Evolutionary conservation across 2,329 filamentous ascomycete genomes (phyloP), one percentile per base, ranked within the genome.

Genomic region (Ophiostoma piceae): DNA sequence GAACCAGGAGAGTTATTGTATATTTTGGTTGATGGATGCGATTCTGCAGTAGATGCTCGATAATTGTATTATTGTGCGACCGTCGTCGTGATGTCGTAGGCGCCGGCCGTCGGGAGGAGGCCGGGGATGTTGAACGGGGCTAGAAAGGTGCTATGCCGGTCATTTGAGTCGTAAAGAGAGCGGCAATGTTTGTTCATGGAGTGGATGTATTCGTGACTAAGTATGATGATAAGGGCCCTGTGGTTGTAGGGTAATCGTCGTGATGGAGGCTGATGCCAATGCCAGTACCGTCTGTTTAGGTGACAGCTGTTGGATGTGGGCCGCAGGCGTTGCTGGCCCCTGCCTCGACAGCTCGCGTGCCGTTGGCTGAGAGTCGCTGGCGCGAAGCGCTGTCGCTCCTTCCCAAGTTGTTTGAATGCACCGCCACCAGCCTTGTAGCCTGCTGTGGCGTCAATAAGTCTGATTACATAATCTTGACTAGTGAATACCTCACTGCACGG

Each of bases 381-480:
- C 51, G 51, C 51, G n/a, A 14, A 19, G 16, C 43, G 43, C 43
- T n/a, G 43, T 47, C 43, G 54, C 54, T 60, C 54, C 54, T 60
- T 60, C 54, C 54, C 12, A 60, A 19, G 16, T 5, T 47, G 11
- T 5, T 19, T n/a, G 22, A 57, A 57, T 26, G 51, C 51, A 57
- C 51, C 51, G 66, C 66, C 66, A 67, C 66, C 66, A 67, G 66
- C 66, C 66, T 67, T 51, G 39, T 19, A 32, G 41, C 26, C 39
- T 67, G 14, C 39, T 67, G 66, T 67, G 66, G 66, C 66, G 64
- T 41, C 39, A n/a, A 7, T 5, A 3, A 5, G 7, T 9, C 12
- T 1, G 57, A 32, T 62, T 66, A 66, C 4, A 11, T 66, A 66
- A 66, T 26, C 11, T 4, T 4, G 12, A 57, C 51, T 26, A 16